phyloP scores from a whole-genome alignment of 2,329 filamentous ascomycete species.

The Aspergillus novofumigatus region DNA sequence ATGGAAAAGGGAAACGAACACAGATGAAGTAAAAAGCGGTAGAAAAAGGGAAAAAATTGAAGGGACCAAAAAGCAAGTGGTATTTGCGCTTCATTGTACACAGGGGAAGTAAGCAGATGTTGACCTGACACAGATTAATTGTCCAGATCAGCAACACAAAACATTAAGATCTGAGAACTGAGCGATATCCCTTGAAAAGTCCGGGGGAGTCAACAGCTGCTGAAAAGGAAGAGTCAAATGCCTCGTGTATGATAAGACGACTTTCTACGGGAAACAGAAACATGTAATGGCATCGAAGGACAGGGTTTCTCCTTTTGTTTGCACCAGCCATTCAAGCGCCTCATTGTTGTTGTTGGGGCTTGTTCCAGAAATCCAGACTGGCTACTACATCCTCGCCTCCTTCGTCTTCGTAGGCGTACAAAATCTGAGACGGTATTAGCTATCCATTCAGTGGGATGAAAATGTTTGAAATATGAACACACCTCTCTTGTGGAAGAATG shows the following conservation, averaged over 20 bases:
- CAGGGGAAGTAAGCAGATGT: conserved; percentile 14
- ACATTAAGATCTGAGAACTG: not conserved
- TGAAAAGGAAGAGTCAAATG: conserved; percentile 12
- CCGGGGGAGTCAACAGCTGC: conserved; percentile 1
- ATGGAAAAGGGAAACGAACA: conserved; percentile 6
- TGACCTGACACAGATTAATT: conserved; percentile 9
- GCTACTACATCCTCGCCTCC: conserved; percentile 88
- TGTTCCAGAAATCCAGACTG: conserved; percentile 94
- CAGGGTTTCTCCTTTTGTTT: conserved; percentile 5
- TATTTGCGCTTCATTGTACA: conserved; percentile 43
- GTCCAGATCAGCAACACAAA: conserved; percentile 17
- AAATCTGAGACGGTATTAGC: conserved; percentile 60
- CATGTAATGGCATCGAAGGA: conserved; percentile 1
- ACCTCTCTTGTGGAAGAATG: conserved; percentile 97
- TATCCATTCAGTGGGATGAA: not conserved
- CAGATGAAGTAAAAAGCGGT: conserved; percentile 11
- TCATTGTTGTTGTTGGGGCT: conserved; percentile 29
- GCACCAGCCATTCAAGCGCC: conserved; percentile 7
- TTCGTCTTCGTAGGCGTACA: conserved; percentile 97
- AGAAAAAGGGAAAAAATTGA: conserved; percentile 16
- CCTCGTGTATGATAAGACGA: conserved; percentile 7
- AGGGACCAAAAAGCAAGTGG: conserved; percentile 29
- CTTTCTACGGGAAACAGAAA: conserved; percentile 17
- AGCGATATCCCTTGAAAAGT: not conserved
- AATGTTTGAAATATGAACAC: conserved; percentile 33